Evolutionary conservation across 176 grass and related monocot species (phyloP), one percentile per base, ranked within the genome.

Genomic region (Metroxylon sagu): DNA sequence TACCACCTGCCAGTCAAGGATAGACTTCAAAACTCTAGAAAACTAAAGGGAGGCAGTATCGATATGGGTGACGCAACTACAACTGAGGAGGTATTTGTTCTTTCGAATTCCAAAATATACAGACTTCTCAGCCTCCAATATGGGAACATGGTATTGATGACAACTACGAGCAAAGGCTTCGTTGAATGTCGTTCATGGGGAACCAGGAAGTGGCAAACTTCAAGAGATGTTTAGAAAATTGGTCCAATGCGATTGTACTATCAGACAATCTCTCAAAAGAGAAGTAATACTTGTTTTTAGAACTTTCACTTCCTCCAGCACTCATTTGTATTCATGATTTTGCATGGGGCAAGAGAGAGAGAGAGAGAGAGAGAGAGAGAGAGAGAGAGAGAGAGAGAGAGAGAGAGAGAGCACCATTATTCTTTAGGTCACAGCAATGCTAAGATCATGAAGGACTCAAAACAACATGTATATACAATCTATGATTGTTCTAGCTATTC

Each of bases 1-100:
- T 77, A 77, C 75, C 43, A 75, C 74, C 52, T 73, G 71, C 58
- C 82, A 83, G 82, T 77, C 75, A 81, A 79, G 77, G 82, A 67
- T 76, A 82, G 87, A 78, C 71, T 86, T 82, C 82, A 90, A 77
- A 80, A 43, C 61, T 86, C 82, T 90, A 77, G 79, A 90, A 73
- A 79, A 80, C 68, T 72, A 77, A 85, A 86, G 82, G 27, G 30
- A 74, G 64, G 21, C 30, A 74, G 64, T 74, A 21, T 62, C 16
- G 71, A 54, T 16, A 63, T 31, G 74, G 77, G 55, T 75, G 69
- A 71, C 60, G 16, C 58, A 39, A 60, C 58, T 71, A 61, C 62
- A 70, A 85, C 82, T 73, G 79, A 90, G 82, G 67, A 85, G 71
- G 85, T 85, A 55, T 75, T 68, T 66, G 67, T 53, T 76, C 70